Percentiles rank a stretch among this genome's conserved stretches.
Conservation (phyloP, 257 asterid species). For the Ilex aquifolium region DNA sequence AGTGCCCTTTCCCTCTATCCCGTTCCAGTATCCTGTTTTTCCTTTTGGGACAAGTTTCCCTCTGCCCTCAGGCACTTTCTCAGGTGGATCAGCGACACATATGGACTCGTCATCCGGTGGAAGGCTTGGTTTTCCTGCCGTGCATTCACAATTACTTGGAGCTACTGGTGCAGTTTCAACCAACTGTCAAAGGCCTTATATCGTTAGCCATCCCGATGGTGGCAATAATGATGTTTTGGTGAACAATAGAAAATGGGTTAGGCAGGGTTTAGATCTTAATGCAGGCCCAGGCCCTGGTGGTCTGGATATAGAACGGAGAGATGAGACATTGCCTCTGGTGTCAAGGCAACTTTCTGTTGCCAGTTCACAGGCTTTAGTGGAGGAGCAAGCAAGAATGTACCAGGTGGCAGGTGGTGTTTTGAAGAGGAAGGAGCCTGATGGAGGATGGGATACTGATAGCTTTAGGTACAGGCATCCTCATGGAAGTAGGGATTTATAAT, state of each 20-base stretch:
- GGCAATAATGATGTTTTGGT: constrained; percentile 39
- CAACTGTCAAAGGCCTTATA: constrained; percentile 65
- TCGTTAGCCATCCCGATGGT: constrained; percentile 48
- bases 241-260: constrained; percentile 56
- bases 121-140: constrained; percentile 46
- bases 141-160: constrained; percentile 53
- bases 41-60: constrained; percentile 62
- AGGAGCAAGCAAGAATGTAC: constrained; percentile 58
- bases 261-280: constrained; percentile 22
- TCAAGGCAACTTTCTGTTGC: constrained; percentile 53
- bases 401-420: constrained; percentile 42
- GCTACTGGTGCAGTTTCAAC: constrained; percentile 48
- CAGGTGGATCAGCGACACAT: constrained; percentile 38
- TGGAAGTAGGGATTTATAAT: constrained; percentile 34
- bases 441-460: constrained; percentile 63
- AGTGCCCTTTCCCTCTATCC: constrained; percentile 26
- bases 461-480: constrained; percentile 69
- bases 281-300: constrained; percentile 81
- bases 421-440: constrained; percentile 84
- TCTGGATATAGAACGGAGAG: constrained; percentile 53
- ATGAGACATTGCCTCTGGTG: constrained; percentile 41
- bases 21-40: constrained; percentile 20
- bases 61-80: constrained; percentile 47
- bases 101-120: constrained; percentile 43
- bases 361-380: constrained; percentile 55